Base-by-base conservation (phyloP, 371 early-diverging fungal species). In the Dichotomocladium elegans region DNA sequence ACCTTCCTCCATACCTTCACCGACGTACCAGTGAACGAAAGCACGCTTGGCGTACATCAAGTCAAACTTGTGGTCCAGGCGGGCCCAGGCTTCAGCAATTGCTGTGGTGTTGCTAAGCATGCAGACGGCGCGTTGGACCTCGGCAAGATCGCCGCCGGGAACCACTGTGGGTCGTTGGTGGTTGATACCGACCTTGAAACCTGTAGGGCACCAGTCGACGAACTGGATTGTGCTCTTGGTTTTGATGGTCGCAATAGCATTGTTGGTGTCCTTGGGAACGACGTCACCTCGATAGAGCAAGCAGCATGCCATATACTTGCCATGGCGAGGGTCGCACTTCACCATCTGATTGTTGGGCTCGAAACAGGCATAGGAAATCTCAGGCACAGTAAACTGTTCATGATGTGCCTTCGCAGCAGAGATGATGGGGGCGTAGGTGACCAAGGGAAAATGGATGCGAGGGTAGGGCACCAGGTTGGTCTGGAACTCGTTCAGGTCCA, bases 21-120 rank as follows among this genome's bases (percentile, higher is more conserved):
- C 94, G 57, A 94, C 95, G 77, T 93, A 96, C 96, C 96, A 96
- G 82, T 96, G 96, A 42, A 96, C 95, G 70, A 96, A 96, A 53
- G 96, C 96, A 72, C 94, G 89, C 85, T 94, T 94, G 73, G 91
- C 90, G 77, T 91, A 96, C 96, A 94, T 96, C 53, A 93, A 74
- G 70, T 90, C 90, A 63, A 96, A 96, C 85, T 94, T 94, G 68
- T 90, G 86, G 70, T 94, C 91, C 27, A 94, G 78, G 68, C 93
- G 89, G 53, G 87, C 86, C 95, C 95, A 96, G 43, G 95, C 94
- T 70, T 94, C 94, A 43, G 89, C 88, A 63, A 96, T 96, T 46
- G 94, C 93, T 12, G 96, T 96, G 47, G 94, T 94, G 83, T 94
- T 94, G 70, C 87, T 85, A 49, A 96, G 70, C 85, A 91, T 89